Base-by-base conservation (phyloP, 2,329 filamentous ascomycete species). In the Alternaria tenuissima region DNA sequence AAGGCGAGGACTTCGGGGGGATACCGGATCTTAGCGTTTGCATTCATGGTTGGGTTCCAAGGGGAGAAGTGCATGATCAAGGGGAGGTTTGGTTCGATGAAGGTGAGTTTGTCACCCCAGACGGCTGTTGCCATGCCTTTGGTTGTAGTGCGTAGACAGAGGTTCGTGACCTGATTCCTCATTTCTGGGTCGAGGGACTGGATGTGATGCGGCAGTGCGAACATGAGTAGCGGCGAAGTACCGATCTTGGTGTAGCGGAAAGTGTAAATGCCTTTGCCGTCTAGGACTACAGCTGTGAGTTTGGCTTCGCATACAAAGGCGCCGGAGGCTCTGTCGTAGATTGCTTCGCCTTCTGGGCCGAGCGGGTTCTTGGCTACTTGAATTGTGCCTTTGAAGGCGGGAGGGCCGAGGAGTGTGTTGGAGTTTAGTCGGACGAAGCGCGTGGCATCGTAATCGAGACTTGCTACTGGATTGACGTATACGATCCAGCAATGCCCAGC, bases 171-270 rank as follows among this genome's bases (percentile, higher is more conserved):
- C 39, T 81, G 72, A 7, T 82, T 81, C 24, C 82, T 80, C 8
- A 87, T 87, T 1, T 78, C 78, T 1, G 77, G 68, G 65, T 92
- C 87, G 62, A 98, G 94, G 0, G 91, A 93, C 32, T 88, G 82
- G 3, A 92, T 76, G 67, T 98, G 95, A 76, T 98, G 95, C 22
- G 94, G 93, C 48, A 99, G 81, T 16, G 91, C 92, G 76, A 91
- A 97, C 89, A 96, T 95, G 64, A 95, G 83, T 22, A 97, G 82
- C 3, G 83, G 85, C 16, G 86, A 81, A 36, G 88, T 82, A 6
- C 94, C 94, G 1, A 82, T 85, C 71, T 92, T 94, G n/a, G 82
- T 79, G 81, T 91, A 98, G 0, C 81, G 80, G 58, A 98, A 86
- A 0, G 81, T 87, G 76, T 98, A 99, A 2, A 83, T 87, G 2